Conservation (phyloP, 768 basidiomycete species). For the Gelatoporia subvermispora region DNA sequence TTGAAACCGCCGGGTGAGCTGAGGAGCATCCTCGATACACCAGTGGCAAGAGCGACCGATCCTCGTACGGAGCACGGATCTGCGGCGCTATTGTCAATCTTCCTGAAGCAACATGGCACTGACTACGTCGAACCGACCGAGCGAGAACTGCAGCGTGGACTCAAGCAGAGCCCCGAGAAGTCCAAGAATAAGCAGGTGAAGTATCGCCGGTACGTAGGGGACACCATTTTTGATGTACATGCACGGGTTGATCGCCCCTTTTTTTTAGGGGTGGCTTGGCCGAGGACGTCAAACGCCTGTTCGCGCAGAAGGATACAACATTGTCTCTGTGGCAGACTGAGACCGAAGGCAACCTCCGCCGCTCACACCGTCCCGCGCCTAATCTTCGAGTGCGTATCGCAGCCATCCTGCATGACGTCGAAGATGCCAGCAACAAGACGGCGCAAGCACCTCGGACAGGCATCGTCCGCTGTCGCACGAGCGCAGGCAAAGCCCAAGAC, state of each 20-base stretch:
- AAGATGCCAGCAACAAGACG: constrained; percentile 12
- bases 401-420: constrained; percentile 34
- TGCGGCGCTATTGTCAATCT: constrained; percentile 48
- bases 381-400: constrained; percentile 43
- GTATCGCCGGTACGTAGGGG: constrained; percentile 41
- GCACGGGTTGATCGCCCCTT: background rate
- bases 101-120: constrained; percentile 43
- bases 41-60: constrained; percentile 49
- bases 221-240: too few species aligned
- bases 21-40: constrained; percentile 48
- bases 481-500: background rate
- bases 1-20: constrained; percentile 18
- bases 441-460: constrained; percentile 14
- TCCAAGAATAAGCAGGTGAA: constrained; percentile 36
- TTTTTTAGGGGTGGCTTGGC: constrained; percentile 50
- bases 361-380: constrained; percentile 17
- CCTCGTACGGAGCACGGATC: constrained; percentile 44
- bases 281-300: constrained; percentile 40
- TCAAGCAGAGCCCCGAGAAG: constrained; percentile 58
- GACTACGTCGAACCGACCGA: constrained; percentile 32
- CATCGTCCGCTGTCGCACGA: constrained; percentile 9
- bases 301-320: constrained; percentile 40
- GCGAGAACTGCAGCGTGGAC: constrained; percentile 40
- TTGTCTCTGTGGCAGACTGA: constrained; percentile 51
- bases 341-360: constrained; percentile 27